Conservation (phyloP, 768 basidiomycete species). For the Boletus barrowsii region DNA sequence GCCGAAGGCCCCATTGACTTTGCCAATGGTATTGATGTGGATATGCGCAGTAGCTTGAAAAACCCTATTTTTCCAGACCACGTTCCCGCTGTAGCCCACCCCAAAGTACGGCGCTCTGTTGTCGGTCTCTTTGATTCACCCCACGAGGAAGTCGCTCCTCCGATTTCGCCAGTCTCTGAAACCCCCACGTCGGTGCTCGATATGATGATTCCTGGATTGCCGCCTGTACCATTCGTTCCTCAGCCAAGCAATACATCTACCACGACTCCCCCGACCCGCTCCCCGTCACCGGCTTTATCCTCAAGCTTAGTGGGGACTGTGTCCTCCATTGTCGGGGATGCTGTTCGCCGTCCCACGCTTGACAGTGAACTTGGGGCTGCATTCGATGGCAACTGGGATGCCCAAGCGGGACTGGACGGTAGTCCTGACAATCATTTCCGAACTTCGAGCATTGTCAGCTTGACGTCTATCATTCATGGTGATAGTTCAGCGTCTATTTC, state of each 20-base stretch:
- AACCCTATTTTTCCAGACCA: conserved; percentile 11
- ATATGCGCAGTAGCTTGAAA: conserved; percentile 27
- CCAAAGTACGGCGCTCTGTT: conserved; percentile 49
- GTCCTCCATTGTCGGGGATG: conserved; percentile 6
- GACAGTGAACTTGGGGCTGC: conserved; percentile 59
- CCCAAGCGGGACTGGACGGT: conserved; percentile 4
- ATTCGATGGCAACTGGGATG: conserved; percentile 33
- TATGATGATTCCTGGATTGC: conserved; percentile 35
- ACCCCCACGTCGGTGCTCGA: conserved; percentile 22
- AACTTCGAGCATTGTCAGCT: conserved; percentile 53
- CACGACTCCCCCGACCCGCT: conserved; percentile 11
- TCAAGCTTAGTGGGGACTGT: conserved; percentile 2
- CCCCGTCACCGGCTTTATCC: conserved; percentile 19
- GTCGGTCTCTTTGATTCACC: conserved; percentile 58
- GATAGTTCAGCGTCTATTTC: conserved; percentile 16
- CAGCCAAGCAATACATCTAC: conserved; percentile 28
- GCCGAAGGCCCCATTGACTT: conserved; percentile 23
- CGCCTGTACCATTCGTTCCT: conserved; percentile 33
- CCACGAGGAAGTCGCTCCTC: conserved; percentile 7
- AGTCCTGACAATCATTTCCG: conserved; percentile 42
- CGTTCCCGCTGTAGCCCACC: conserved; percentile 18
- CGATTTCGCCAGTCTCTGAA: conserved; percentile 13
- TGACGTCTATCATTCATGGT: conserved; percentile 37
- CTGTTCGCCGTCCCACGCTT: conserved; percentile 36
- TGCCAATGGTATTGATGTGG: conserved; percentile 15